These are phyloP conservation scores for Saccharomycopsis oosterbeekiorum DNA, from an alignment of 805 yeast genomes.

Conservation along the genomic window DNA sequence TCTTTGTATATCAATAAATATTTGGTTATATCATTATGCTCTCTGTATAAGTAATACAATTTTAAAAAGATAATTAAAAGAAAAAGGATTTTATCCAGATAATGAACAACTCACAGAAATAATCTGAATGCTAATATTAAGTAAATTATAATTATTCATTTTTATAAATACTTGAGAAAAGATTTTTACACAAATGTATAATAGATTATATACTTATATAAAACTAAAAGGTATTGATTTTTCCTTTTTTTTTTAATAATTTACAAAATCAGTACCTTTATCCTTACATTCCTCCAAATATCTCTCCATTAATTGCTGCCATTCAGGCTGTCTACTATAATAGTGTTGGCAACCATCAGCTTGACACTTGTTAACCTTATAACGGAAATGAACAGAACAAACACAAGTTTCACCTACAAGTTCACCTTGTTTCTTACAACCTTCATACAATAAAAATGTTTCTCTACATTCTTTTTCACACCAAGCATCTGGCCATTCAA, in stretches of 20 bases:
- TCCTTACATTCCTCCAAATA: slow-evolving; percentile 16
- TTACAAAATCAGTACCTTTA: slow-evolving; percentile 18
- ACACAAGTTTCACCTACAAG: slow-evolving; percentile 18
- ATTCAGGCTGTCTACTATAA: slow-evolving; percentile 6
- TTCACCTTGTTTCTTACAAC: slow-evolving; percentile 17
- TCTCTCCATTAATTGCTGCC: slow-evolving; percentile 15
- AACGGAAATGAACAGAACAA: slow-evolving; percentile 19
- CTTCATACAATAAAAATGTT: slow-evolving; percentile 16
- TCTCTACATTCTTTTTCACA: slow-evolving; percentile 19
- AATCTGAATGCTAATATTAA: no score
- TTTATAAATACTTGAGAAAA: no score
- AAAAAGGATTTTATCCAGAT: background rate
- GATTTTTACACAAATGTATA: no score
- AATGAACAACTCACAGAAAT: no score
- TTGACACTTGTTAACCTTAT: slow-evolving; percentile 17
- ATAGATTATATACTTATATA: no score
- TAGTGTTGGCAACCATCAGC: slow-evolving; percentile 18
- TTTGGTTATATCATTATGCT: background rate
- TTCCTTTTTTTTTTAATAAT: slow-evolving; percentile 3
- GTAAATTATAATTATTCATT: no score
- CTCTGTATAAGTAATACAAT: background rate
- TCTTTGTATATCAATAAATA: background rate
- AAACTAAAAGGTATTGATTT: background rate
- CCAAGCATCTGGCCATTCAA: slow-evolving; percentile 19
- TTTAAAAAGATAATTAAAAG: background rate